Base-by-base conservation (phyloP, 2,329 filamentous ascomycete genomes). In the Fusarium austroafricanum region DNA sequence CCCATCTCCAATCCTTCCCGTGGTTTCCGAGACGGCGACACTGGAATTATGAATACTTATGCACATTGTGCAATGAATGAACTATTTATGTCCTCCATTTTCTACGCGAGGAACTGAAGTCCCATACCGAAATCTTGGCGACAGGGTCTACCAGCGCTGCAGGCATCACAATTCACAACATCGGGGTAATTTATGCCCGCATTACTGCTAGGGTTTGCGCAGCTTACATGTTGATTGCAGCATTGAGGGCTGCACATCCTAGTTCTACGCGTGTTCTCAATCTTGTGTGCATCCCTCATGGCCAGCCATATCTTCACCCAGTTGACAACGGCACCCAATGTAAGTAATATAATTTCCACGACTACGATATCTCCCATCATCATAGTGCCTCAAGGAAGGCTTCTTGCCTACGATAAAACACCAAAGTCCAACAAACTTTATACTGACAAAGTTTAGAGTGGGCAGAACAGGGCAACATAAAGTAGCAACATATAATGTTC, bases 21-120 rank as follows among this genome's bases (percentile, higher is more conserved):
- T 4, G 45, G 46, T 29, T 15, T 35, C 63, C 52, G 47, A 68
- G 26, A 26, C 29, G 4, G 12, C 10, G n/a, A 64, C 38, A n/a
- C 52, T 29, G 49, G 18, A 9, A 8, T 53, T 46, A 33, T 53
- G 39, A 26, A 46, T 33, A 35, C 14, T 46, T 23, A 31, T 43
- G n/a, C 26, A 51, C 10, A 15, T 21, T 21, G 18, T 43, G 35
- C 35, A 21, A 6, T 5, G 28, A 29, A 28, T 21, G 3, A 21
- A 8, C 18, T 4, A 31, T 14, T 31, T 31, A 31, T 31, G 29
- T 31, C 6, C 29, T 31, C 23, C 1, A 43, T 29, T 5, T 20
- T 43, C 21, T 17, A 9, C 18, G n/a, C 11, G 17, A 18, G 17
- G 12, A 28, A n/a, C 20, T 21, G 5, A n/a, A 20, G 10, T 15